Evolutionary conservation across 768 basidiomycete species (phyloP), one percentile per base, ranked within the genome.

Genomic region (Galerina marginata): DNA sequence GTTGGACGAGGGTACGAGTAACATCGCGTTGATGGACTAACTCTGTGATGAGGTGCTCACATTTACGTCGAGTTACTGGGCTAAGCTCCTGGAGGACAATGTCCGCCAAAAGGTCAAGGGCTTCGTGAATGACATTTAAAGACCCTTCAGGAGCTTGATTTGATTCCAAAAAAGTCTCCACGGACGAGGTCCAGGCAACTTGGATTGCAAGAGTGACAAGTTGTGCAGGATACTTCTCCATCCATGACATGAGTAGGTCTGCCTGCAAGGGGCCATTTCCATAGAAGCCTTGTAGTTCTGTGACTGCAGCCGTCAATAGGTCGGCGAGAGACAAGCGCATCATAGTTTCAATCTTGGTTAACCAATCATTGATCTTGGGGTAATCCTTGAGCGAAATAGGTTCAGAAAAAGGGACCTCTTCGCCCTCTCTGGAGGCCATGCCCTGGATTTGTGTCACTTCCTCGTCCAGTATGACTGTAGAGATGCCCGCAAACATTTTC

Each of bases 401-500:
- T 33, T 86, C 83, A 46, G 86, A 83, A 77, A 99, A 99, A 7
- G 73, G 76, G 14, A 99, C 92, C 71, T 95, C 91, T 74, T 99
- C 97, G 43, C 96, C 97, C 72, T 99, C 97, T 59, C 94, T 83
- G 1, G 97, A 99, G 11, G 93, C 87, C 89, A 99, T 96, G 54
- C 93, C 95, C 63, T 89, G 88, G 58, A 99, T 96, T 69, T 90
- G 86, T 4, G 93, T 90, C 62, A 92, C 72, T 48, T 95, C 94
- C 15, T 95, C 93, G 71, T 97, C 93, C 26, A 99, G 82, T 67
- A 79, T 83, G 65, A 99, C 83, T 0, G 95, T 95, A 1, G 95
- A 90, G 40, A 99, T 90, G 26, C 97, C 97, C 20, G 97, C 97
- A 75, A 99, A 99, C 97, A 99, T 99, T 84, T 99, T 99, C 82